Conservation (phyloP, 2,329 filamentous ascomycete genomes). For the Mycosphaerella arachidis region DNA sequence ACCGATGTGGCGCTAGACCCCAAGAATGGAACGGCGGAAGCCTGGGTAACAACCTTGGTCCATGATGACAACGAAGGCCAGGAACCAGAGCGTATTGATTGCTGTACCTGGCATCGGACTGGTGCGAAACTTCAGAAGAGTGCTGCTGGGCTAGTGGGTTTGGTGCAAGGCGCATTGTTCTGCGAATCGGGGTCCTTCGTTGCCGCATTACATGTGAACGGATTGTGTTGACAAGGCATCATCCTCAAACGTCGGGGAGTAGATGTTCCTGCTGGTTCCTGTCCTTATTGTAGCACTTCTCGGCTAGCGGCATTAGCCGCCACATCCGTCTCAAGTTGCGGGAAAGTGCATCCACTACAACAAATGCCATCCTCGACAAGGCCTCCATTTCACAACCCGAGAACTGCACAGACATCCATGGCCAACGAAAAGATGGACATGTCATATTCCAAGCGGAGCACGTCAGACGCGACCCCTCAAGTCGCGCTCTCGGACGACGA, state of each 20-base stretch:
- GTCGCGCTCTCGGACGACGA: background rate
- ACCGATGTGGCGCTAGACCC: background rate
- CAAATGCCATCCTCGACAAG: background rate
- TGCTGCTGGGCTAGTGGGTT: background rate
- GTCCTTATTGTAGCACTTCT: background rate
- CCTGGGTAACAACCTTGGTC: background rate
- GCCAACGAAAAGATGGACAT: background rate
- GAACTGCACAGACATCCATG: background rate
- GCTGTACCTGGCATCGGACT: background rate
- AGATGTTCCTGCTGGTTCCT: background rate
- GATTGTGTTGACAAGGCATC: background rate
- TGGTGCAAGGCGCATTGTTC: background rate
- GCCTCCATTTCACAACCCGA: background rate
- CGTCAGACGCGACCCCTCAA: background rate
- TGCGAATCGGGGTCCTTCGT: background rate
- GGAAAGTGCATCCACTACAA: background rate
- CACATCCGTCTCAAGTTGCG: background rate
- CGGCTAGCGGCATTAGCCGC: background rate
- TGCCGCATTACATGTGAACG: background rate
- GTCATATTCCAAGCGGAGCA: background rate
- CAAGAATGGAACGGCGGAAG: background rate
- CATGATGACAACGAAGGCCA: background rate
- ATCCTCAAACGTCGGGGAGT: too few species aligned
- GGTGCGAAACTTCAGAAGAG: background rate
- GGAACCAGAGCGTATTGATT: background rate